Evolutionary conservation across 2,329 filamentous ascomycete species (phyloP), one percentile per base, ranked within the genome.

Genomic region (Graphium sp.): DNA sequence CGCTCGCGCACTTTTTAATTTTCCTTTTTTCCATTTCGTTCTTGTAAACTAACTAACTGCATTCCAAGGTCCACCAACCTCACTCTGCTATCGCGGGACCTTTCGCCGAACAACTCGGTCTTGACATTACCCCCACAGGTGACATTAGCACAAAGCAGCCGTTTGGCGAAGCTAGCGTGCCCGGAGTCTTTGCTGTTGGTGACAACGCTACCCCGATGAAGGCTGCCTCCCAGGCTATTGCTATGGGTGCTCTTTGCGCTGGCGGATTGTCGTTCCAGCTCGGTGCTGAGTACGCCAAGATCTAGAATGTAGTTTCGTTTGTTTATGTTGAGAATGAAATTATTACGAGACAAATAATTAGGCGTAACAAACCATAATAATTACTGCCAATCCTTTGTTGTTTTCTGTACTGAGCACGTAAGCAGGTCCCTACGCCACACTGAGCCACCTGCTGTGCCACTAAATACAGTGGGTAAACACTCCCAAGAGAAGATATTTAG

Each of bases 101-200:
- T 1, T 58, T 60, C 38, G 54, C 41, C 14, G 45, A 46, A 31
- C 58, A 58, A 36, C 50, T 60, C 15, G 55, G 49, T 7, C 45
- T 68, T 5, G 52, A 60, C 33, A 34, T 49, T n/a, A 43, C 46
- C 11, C 42, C 47, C 0, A 41, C 40, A 16, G 62, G 61, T 0
- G 55, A 62, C 19, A 49, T 68, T 18, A 49, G 56, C 30, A 43
- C 45, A 1, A 45, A 44, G 13, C 36, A 41, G 2, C 60, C 62
- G 20, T 62, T 66, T 38, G 49, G 56, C 22, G 50, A 57, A 40
- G 66, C 64, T 4, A 62, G 42, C 30, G 52, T 66, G 1, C 42
- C 46, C 3, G 66, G 66, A 0, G 58, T 63, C 3, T 68, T 62
- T 44, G 64, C 63, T 0, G 60, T 50, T 1, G 67, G 67, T 0